Percentiles rank a stretch among this genome's conserved stretches.
Conservation (phyloP, 1,284 basidiomycete genomes). For the Apiotrichum gamsii region DNA sequence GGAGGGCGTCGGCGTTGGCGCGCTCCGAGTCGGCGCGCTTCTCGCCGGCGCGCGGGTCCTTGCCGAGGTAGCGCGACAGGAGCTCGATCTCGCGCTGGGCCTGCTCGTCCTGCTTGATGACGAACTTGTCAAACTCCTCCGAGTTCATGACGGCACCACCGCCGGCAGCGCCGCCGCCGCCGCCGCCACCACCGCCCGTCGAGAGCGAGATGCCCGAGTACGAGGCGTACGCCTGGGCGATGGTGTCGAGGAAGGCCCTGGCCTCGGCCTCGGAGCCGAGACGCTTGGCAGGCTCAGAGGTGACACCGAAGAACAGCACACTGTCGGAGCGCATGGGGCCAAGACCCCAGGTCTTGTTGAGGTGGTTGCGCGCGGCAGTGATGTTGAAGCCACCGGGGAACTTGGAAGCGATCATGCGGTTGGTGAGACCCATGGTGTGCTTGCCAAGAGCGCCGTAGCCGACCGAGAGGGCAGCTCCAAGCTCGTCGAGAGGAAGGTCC, state of each 20-base stretch:
- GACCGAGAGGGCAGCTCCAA: slow-evolving; percentile 74
- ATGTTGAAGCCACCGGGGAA: slow-evolving; percentile 99
- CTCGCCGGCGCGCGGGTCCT: slow-evolving; percentile 86
- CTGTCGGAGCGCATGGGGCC: slow-evolving; percentile 82
- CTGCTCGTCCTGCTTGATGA: slow-evolving; percentile 85
- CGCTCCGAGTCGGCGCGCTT: slow-evolving; percentile 83
- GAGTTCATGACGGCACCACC: slow-evolving; percentile 89
- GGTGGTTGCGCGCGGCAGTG: slow-evolving; percentile 81
- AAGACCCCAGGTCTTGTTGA: slow-evolving; percentile 88
- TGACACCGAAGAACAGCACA: slow-evolving; percentile 84
- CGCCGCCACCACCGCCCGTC: slow-evolving; percentile 57
- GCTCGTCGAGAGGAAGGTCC: slow-evolving; percentile 90
- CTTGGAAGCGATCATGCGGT: slow-evolving; percentile 87
- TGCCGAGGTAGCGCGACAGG: slow-evolving; percentile 90
- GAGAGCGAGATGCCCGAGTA: slow-evolving; percentile 81
- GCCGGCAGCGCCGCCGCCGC: slow-evolving; percentile 55
- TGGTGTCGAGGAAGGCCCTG: slow-evolving; percentile 84
- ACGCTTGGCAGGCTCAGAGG: slow-evolving; percentile 90
- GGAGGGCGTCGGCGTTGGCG: slow-evolving; percentile 56
- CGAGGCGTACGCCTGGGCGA: slow-evolving; percentile 77
- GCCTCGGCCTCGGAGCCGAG: slow-evolving; percentile 85
- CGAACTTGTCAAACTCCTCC: slow-evolving; percentile 96
- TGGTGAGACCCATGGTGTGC: slow-evolving; percentile 85
- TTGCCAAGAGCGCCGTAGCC: slow-evolving; percentile 86
- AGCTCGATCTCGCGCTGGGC: slow-evolving; percentile 89